A percentile compares a stretch with the other conserved stretches of the same genome.
These are phyloP conservation scores for Prunus armeniaca DNA, from an alignment of 306 rosid genomes.

Conservation along the genomic window DNA sequence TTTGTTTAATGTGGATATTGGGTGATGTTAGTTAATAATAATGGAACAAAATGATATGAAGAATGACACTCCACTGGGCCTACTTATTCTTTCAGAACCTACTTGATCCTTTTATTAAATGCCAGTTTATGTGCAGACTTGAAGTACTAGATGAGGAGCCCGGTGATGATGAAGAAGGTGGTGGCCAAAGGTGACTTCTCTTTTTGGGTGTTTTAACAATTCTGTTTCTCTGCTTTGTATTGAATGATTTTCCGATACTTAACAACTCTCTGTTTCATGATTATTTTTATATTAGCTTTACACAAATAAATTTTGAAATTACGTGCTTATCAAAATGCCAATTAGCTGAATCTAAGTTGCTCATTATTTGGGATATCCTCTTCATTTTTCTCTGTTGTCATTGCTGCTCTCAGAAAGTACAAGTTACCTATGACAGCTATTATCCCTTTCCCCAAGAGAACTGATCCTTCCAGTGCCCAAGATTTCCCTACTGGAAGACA, in stretches of 20 bases:
- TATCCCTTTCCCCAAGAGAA: constrained; percentile 89
- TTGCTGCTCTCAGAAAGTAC: constrained; percentile 62
- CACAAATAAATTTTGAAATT: not conserved
- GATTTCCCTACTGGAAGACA: constrained; percentile 81
- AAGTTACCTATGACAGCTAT: constrained; percentile 81
- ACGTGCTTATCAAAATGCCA: not conserved
- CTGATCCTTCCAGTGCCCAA: constrained; percentile 63
- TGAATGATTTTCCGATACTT: not conserved
- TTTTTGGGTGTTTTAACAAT: not conserved
- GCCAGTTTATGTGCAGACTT: constrained; percentile 47
- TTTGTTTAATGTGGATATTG: not conserved
- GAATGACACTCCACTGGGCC: not conserved
- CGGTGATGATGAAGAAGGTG: constrained; percentile 88
- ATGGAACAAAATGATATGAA: not conserved
- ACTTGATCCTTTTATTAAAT: not conserved
- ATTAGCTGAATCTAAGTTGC: not conserved
- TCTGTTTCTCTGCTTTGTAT: not conserved
- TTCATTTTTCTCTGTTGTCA: not conserved
- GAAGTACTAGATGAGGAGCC: constrained; percentile 98
- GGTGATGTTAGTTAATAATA: not conserved
- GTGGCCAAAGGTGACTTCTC: constrained; percentile 64
- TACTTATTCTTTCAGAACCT: not conserved
- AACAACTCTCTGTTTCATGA: not conserved
- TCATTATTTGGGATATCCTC: not conserved
- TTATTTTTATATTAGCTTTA: not conserved